phyloP scores from a whole-genome alignment of 345 rosid species.

The rapeseed (Brassica napus) region Da-Ae NC_063438.1:5418001-5418500 shows the following conservation, averaged over 20 bases:
- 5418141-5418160: neutral
- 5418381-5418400: conserved; percentile 28
- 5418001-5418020: neutral
- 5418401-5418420: conserved; percentile 16
- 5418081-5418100: neutral
- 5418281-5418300: conserved; percentile 24
- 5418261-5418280: neutral
- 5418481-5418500: conserved; percentile 14
- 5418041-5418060: neutral
- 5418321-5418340: conserved; percentile 12
- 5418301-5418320: conserved; percentile 26
- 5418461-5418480: conserved; percentile 1
- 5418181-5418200: neutral
- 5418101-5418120: neutral
- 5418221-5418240: neutral
- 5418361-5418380: conserved; percentile 23
- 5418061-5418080: neutral
- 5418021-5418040: neutral
- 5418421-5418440: conserved; percentile 2
- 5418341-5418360: conserved; percentile 17
- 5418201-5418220: neutral
- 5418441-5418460: conserved; percentile 2
- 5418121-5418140: conserved; percentile 2
- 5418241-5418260: neutral
- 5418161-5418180: neutral